A percentile compares a stretch with the other conserved stretches of the same genome.
Evolutionary conservation across 177 flowering plant species (phyloP).

Genomic region (Telopea speciosissima): DNA sequence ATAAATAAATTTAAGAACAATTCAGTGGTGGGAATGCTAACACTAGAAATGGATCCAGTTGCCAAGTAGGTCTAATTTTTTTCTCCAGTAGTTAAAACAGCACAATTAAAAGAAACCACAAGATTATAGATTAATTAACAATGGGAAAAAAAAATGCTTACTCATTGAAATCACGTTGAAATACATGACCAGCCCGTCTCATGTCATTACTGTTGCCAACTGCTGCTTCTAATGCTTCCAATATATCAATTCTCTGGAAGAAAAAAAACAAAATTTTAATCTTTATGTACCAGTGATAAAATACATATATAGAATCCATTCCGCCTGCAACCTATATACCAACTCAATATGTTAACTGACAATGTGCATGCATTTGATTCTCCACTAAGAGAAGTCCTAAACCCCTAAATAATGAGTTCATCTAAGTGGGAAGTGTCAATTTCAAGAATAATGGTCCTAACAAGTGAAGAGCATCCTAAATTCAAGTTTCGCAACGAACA

Average conservation of each 20-base stretch:
- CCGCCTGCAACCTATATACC: not conserved
- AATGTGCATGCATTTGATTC: not conserved
- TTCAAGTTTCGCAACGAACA: not conserved
- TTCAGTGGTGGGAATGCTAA: not conserved
- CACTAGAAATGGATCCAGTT: not conserved
- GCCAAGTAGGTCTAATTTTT: not conserved
- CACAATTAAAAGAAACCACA: not conserved
- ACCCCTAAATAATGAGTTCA: not conserved
- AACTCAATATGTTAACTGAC: not conserved
- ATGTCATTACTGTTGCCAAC: slow-evolving; percentile 23
- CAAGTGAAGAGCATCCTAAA: not conserved
- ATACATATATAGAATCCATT: not conserved
- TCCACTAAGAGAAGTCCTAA: not conserved
- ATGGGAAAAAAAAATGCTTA: slow-evolving; percentile 26
- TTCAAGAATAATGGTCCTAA: not conserved
- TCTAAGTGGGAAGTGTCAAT: not conserved
- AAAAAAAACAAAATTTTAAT: not conserved
- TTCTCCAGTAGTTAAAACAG: not conserved
- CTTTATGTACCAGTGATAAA: too few species aligned
- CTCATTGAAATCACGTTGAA: slow-evolving; percentile 69
- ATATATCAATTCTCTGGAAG: slow-evolving; percentile 58
- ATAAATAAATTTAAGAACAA: too few species aligned
- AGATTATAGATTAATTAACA: slow-evolving; percentile 1
- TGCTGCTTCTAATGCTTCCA: slow-evolving; percentile 68
- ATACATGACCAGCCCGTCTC: slow-evolving; percentile 18